These are phyloP conservation scores for Acanthamoeba lugdunensis DNA, from an alignment of 208 protist genomes.

Conservation along the genomic window DNA sequence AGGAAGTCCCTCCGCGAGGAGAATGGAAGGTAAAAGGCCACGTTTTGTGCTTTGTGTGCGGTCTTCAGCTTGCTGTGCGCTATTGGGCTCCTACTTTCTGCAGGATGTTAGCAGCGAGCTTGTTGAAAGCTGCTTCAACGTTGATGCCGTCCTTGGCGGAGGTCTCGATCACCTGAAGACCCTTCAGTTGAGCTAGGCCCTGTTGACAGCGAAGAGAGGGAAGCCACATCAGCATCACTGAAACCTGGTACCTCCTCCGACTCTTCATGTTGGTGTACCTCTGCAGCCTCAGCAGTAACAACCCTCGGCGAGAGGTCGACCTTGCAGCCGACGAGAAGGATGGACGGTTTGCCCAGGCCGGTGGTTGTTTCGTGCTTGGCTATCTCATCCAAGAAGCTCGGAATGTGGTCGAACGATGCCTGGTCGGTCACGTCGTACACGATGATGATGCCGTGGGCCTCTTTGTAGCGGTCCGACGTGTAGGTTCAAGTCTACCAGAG, in stretches of 20 bases:
- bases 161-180: conserved; percentile 70
- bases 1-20: too few relatives aligned
- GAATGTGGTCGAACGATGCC: not conserved
- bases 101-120: conserved; percentile 17
- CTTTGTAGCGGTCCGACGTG: not conserved
- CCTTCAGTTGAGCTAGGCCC: not conserved
- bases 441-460: not conserved
- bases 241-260: not conserved
- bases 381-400: not conserved
- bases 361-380: not conserved
- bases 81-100: not conserved
- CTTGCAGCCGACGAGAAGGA: not conserved
- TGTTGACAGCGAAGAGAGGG: not conserved
- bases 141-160: conserved; percentile 76
- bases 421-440: not conserved
- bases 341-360: not conserved
- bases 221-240: not conserved
- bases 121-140: conserved; percentile 75
- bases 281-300: not conserved
- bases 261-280: not conserved
- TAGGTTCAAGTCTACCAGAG: not conserved
- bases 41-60: too few relatives aligned
- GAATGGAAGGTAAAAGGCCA: too few relatives aligned
- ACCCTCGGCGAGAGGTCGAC: not conserved
- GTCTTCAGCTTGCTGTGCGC: too few relatives aligned